Conservation (phyloP, 345 rosid species). For the Salix koriyanagi region DNA sequence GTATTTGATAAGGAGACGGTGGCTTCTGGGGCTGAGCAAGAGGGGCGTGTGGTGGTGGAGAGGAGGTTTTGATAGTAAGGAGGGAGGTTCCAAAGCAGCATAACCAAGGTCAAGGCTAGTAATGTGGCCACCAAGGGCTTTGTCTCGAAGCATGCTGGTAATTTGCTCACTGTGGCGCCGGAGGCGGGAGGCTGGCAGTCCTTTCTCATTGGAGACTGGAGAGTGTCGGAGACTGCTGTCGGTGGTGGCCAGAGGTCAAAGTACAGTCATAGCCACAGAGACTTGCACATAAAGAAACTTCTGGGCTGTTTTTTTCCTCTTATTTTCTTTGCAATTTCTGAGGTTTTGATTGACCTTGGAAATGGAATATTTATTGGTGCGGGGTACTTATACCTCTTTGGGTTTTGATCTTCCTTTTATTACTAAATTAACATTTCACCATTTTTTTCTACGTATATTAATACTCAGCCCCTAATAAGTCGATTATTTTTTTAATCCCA, state of each 20-base stretch:
- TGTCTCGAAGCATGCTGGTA: slow-evolving; percentile 51
- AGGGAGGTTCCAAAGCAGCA: slow-evolving; percentile 76
- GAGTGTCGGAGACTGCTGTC: neutral
- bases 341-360: no score
- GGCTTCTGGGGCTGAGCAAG: slow-evolving; percentile 33
- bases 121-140: slow-evolving; percentile 61
- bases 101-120: slow-evolving; percentile 55
- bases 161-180: slow-evolving; percentile 32
- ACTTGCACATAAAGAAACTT: neutral
- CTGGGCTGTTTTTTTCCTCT: no score
- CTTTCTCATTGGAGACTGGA: slow-evolving; percentile 47
- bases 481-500: no score
- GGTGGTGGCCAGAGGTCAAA: slow-evolving; percentile 19
- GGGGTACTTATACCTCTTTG: no score
- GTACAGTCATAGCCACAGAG: neutral
- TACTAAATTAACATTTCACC: no score
- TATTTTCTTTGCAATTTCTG: no score
- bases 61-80: slow-evolving; percentile 64
- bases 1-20: slow-evolving; percentile 14
- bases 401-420: no score
- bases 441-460: no score
- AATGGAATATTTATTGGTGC: no score
- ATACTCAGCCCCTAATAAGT: no score
- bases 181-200: slow-evolving; percentile 36
- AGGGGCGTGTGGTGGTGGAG: slow-evolving; percentile 37